A percentile compares a stretch with the other conserved stretches of the same genome.
These are phyloP conservation scores for Dichomitus squalens DNA, from an alignment of 1,284 basidiomycete genomes.

Conservation along the genomic window DNA sequence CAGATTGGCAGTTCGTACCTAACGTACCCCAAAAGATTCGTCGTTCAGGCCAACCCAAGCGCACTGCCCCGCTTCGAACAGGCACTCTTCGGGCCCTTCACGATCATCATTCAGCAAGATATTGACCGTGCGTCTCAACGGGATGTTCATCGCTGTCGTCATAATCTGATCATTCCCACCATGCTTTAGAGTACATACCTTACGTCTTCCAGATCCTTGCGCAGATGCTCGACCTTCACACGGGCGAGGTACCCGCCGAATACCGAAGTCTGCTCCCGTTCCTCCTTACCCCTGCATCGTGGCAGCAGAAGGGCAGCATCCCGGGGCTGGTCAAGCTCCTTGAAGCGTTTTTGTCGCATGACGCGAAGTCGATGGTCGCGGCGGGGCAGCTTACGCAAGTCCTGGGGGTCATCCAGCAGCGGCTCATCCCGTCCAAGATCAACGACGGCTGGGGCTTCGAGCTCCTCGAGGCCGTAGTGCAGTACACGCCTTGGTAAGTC, in stretches of 20 bases:
- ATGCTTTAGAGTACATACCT: conserved; percentile 84
- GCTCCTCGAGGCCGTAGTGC: conserved; percentile 79
- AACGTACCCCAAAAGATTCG: conserved; percentile 56
- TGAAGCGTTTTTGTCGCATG: conserved; percentile 82
- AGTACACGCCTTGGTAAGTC: conserved; percentile 74
- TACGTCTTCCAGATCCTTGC: conserved; percentile 97
- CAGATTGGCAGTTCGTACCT: background rate
- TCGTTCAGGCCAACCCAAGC: conserved; percentile 69
- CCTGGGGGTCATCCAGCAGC: conserved; percentile 90
- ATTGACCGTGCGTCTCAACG: conserved; percentile 72
- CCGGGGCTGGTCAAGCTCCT: conserved; percentile 92
- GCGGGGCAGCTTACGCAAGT: conserved; percentile 79
- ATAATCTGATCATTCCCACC: background rate
- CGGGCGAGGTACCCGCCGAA: conserved; percentile 65
- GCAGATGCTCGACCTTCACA: conserved; percentile 91
- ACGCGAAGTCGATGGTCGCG: conserved; percentile 69
- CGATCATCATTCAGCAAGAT: conserved; percentile 87
- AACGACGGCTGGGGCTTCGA: conserved; percentile 95
- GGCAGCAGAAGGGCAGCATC: conserved; percentile 96
- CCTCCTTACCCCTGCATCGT: conserved; percentile 84
- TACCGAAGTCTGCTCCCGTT: conserved; percentile 85
- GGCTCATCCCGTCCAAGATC: conserved; percentile 84
- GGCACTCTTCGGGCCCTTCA: conserved; percentile 87
- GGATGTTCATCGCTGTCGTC: background rate
- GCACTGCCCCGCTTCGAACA: conserved; percentile 81